A percentile compares a stretch with the other conserved stretches of the same genome.
Evolutionary conservation across 1,284 basidiomycete species (phyloP).

Genomic region (Ustilago nuda): DNA sequence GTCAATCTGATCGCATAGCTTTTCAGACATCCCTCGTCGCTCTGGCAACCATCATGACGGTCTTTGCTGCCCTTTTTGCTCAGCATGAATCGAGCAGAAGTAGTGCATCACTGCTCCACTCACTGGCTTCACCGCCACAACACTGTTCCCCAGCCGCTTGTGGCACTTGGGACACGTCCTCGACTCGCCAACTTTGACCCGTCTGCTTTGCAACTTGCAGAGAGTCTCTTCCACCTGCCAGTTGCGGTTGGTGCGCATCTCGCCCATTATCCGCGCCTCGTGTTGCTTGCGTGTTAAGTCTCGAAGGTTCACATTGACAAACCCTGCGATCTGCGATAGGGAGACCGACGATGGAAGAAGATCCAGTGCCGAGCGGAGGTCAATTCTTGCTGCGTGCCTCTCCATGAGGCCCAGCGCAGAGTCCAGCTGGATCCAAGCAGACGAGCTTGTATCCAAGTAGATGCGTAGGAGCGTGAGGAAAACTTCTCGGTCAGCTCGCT

Average conservation of each 20-base stretch:
- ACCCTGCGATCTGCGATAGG: slow-evolving; percentile 81
- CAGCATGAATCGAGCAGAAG: slow-evolving; percentile 56
- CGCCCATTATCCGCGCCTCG: slow-evolving; percentile 72
- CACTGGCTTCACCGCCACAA: slow-evolving; percentile 82
- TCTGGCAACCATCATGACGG: slow-evolving; percentile 7
- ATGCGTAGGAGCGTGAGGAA: slow-evolving; percentile 87
- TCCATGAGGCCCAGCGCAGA: slow-evolving; percentile 87
- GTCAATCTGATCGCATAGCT: too few relatives aligned
- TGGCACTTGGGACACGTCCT: slow-evolving; percentile 92
- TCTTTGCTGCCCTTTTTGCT: slow-evolving; percentile 29
- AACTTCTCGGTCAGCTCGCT: slow-evolving; percentile 70
- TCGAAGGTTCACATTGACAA: slow-evolving; percentile 70
- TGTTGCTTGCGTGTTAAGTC: slow-evolving; percentile 40
- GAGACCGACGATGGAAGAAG: slow-evolving; percentile 88
- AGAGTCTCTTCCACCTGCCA: slow-evolving; percentile 80
- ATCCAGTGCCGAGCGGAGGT: slow-evolving; percentile 82
- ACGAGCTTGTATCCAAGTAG: slow-evolving; percentile 76
- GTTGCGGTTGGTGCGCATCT: slow-evolving; percentile 78
- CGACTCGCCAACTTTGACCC: slow-evolving; percentile 90
- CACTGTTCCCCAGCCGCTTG: slow-evolving; percentile 91
- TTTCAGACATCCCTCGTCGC: background rate
- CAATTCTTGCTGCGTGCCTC: slow-evolving; percentile 82
- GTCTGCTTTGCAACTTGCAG: slow-evolving; percentile 80
- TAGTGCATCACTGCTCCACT: slow-evolving; percentile 64
- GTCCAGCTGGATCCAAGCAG: slow-evolving; percentile 44